Conservation (phyloP, 148 eudicot species). For the Camellia granthamiana region DNA sequence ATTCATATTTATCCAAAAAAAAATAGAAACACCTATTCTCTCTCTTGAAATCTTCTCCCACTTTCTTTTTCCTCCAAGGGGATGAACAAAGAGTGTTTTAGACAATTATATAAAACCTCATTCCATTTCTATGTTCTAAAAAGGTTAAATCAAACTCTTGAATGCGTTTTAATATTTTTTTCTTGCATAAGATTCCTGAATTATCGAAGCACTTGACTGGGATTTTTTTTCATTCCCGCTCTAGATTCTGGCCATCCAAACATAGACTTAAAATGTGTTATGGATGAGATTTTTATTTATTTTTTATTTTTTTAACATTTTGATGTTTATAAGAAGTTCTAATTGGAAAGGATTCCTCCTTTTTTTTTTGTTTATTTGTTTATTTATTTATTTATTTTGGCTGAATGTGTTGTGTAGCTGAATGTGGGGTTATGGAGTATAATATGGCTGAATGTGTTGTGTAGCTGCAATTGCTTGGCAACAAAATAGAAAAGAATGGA, state of each 20-base stretch:
- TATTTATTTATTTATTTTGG: too few relatives aligned
- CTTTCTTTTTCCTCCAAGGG: too few relatives aligned
- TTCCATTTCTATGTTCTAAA: too few relatives aligned
- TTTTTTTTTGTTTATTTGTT: not conserved
- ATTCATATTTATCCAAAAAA: too few relatives aligned
- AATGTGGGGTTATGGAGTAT: not conserved
- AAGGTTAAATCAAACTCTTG: too few relatives aligned
- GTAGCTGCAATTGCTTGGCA: conserved; percentile 47
- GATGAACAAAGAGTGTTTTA: too few relatives aligned
- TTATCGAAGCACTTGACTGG: not conserved
- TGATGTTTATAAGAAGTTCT: not conserved
- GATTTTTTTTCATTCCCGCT: not conserved
- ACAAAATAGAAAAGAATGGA: conserved; percentile 44
- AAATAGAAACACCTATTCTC: too few relatives aligned
- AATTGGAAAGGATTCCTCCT: not conserved
- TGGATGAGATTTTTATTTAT: not conserved
- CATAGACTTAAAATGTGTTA: not conserved
- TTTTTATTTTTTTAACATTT: not conserved
- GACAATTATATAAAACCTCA: too few relatives aligned
- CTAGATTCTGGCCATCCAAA: too few relatives aligned
- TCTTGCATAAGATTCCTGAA: not conserved
- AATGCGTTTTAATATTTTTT: too few relatives aligned
- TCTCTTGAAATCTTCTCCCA: too few relatives aligned
- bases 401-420: conserved; percentile 21
- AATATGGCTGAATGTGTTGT: conserved; percentile 6